Base-by-base conservation (phyloP, 1,139 yeast genomes). In the Debaryomyces sp. region DNA sequence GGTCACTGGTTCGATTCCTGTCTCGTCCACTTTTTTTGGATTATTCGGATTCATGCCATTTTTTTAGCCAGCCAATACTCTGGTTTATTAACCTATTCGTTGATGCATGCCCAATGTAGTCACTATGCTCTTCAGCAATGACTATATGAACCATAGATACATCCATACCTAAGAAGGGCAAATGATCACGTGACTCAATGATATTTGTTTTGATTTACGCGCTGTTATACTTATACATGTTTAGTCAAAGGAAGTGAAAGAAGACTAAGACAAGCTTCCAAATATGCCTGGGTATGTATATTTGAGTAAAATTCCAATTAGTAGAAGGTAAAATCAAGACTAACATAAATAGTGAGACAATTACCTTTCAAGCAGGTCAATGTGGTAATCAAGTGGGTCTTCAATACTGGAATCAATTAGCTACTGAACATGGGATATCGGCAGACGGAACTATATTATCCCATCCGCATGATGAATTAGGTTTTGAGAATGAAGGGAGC, bases 331-430 rank as follows among this genome's bases (percentile, higher is more conserved):
- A 1, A 10, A 32, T 9, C 23, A 17, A 24, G 62, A 67, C 77
- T 70, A 71, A 73, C 36, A 15, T n/a, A n/a, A 30, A 27, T 43
- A 69, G 77, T 3, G 75, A 69, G 57, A 73, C 77, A 3, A 64
- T 77, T 12, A 73, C 80, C 12, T 58, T 77, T 29, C 81, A 76
- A 56, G 72, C 74, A 48, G 91, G 97, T 27, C 99, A 94, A 70
- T 95, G 99, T 70, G 99, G 99, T 46, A 94, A 94, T 67, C 99
- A 94, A 64, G 87, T 94, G 1, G 98, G 98, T 18, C 82, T 89
- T 48, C 89, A 89, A 64, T 94, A 92, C 64, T 94, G 99, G 99
- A 80, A 84, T 45, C 97, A 91, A 67, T 70, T 94, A 50, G 89
- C 96, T 43, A 68, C 75, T 34, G 99, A 94, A 60, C 99, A 94